Percentiles rank a stretch among this genome's conserved stretches.
phyloP scores from a whole-genome alignment of 345 rosid species.

The Microthlaspi erraticum region DNA sequence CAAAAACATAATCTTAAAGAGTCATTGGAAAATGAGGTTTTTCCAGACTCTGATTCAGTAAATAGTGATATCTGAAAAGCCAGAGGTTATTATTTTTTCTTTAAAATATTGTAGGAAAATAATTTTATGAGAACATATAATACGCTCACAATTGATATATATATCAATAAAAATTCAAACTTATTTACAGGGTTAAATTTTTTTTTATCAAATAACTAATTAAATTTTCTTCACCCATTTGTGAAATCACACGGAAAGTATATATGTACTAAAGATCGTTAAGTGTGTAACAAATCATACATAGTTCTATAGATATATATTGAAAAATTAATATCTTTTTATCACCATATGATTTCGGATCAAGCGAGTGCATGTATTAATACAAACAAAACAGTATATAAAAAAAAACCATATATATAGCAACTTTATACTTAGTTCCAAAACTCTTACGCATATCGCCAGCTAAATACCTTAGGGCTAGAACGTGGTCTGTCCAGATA shows the following conservation, averaged over 20 bases:
- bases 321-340: too few relatives aligned
- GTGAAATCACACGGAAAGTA: background rate
- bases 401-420: slow-evolving; percentile 15
- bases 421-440: slow-evolving; percentile 32
- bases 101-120: background rate
- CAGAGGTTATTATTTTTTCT: too few relatives aligned
- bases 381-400: slow-evolving; percentile 2
- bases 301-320: too few relatives aligned
- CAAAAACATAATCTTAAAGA: too few relatives aligned
- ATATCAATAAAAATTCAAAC: background rate
- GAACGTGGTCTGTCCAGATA: slow-evolving; percentile 41
- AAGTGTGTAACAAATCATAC: too few relatives aligned
- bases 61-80: too few relatives aligned
- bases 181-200: too few relatives aligned
- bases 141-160: background rate
- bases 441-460: slow-evolving; percentile 24
- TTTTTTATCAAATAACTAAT: background rate
- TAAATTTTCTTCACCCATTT: background rate
- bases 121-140: background rate
- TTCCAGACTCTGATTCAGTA: too few relatives aligned
- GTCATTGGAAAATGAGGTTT: too few relatives aligned
- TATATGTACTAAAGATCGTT: background rate
- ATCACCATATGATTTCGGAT: too few relatives aligned
- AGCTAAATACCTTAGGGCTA: slow-evolving; percentile 37
- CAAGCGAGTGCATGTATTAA: background rate